A percentile compares a stretch with the other conserved stretches of the same genome.
Conservation (phyloP, 2,329 filamentous ascomycete genomes). For the Fusarium robinianum region DNA sequence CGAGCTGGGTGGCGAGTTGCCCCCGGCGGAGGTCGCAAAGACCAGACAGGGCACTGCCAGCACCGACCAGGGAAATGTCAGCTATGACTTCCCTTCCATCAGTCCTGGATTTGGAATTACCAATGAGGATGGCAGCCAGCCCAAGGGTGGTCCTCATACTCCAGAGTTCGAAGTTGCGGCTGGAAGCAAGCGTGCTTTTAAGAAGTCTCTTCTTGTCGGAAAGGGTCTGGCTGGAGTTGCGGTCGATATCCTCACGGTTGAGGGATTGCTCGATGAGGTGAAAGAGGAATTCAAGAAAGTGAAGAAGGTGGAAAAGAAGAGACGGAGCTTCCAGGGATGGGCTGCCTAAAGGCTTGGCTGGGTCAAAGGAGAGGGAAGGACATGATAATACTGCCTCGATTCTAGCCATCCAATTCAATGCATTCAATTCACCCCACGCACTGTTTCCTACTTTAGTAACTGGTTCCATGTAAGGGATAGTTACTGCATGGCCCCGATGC, state of each 20-base stretch:
- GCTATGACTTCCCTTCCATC: slow-evolving; percentile 37
- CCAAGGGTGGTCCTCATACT: slow-evolving; percentile 52
- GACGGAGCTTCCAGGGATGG: no score
- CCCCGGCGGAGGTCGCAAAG: slow-evolving; percentile 35
- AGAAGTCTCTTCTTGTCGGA: slow-evolving; percentile 50
- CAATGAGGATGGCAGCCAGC: slow-evolving; percentile 29
- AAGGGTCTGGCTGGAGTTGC: slow-evolving; percentile 55
- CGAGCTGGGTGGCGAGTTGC: slow-evolving; percentile 30
- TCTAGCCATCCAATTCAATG: no score
- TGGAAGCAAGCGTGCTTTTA: slow-evolving; percentile 53
- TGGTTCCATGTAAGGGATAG: no score
- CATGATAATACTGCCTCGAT: no score
- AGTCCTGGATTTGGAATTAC: slow-evolving; percentile 35
- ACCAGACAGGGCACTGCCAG: slow-evolving; percentile 28
- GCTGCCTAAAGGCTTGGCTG: no score
- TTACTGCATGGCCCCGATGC: no score
- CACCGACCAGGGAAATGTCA: slow-evolving; percentile 40
- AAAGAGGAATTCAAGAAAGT: slow-evolving; percentile 32
- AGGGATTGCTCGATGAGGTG: slow-evolving; percentile 48
- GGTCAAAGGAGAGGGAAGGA: no score
- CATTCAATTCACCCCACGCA: no score
- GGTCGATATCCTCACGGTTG: slow-evolving; percentile 50
- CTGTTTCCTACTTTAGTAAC: no score
- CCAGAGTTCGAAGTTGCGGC: slow-evolving; percentile 56
- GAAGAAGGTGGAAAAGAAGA: not conserved